phyloP scores from a whole-genome alignment of 1,284 basidiomycete genomes.

The Boletus semigastroideus region DNA sequence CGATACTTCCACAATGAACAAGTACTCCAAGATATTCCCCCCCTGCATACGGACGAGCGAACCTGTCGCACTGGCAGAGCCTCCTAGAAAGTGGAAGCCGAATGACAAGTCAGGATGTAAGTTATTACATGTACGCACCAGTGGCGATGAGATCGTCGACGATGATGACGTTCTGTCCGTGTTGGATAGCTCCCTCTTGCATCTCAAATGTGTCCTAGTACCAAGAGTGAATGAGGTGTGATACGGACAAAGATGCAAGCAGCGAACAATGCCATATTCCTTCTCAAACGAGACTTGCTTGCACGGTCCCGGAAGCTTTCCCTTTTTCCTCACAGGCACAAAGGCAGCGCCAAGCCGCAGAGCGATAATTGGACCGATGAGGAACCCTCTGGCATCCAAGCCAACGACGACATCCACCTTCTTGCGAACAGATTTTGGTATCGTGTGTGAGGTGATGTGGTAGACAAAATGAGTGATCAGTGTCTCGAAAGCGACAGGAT shows the following conservation, averaged over 20 bases:
- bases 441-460: slow-evolving; percentile 80
- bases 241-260: neutral
- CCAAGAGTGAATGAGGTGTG: slow-evolving; percentile 4
- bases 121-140: slow-evolving; percentile 47
- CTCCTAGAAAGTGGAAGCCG: slow-evolving; percentile 51
- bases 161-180: slow-evolving; percentile 84
- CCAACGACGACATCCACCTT: slow-evolving; percentile 96
- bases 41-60: slow-evolving; percentile 85
- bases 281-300: slow-evolving; percentile 83
- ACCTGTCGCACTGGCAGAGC: slow-evolving; percentile 93
- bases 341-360: slow-evolving; percentile 92
- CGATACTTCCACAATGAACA: slow-evolving; percentile 90
- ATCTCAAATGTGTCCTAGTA: slow-evolving; percentile 90
- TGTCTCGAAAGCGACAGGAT: slow-evolving; percentile 85
- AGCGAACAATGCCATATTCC: slow-evolving; percentile 85
- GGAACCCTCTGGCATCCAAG: slow-evolving; percentile 94
- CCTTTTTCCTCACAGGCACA: slow-evolving; percentile 92
- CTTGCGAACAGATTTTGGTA: slow-evolving; percentile 56
- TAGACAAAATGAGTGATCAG: slow-evolving; percentile 89
- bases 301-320: slow-evolving; percentile 91
- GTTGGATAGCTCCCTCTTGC: slow-evolving; percentile 83
- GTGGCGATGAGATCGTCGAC: slow-evolving; percentile 98
- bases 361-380: slow-evolving; percentile 92
- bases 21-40: slow-evolving; percentile 85
- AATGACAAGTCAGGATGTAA: slow-evolving; percentile 1